A percentile compares a stretch with the other conserved stretches of the same genome.
phyloP scores from a whole-genome alignment of 306 rosid genomes.

The Prinsepia uniflora region DNA sequence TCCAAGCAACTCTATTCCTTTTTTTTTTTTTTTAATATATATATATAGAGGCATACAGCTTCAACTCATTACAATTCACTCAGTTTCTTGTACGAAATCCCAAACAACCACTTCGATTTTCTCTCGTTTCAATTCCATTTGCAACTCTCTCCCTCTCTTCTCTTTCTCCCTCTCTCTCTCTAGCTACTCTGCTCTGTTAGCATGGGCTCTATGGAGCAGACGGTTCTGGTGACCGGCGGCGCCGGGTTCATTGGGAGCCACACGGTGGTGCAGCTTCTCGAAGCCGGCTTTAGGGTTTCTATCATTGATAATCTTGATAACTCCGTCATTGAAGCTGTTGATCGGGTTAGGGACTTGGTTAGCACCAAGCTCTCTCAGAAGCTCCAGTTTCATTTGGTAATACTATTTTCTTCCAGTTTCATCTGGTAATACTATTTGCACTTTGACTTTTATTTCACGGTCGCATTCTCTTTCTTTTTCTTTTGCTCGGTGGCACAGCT shows the following conservation, averaged over 20 bases:
- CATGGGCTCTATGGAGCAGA: constrained; percentile 51
- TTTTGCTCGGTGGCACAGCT: background rate
- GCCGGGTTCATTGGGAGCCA: constrained; percentile 90
- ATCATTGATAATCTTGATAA: constrained; percentile 76
- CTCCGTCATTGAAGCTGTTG: constrained; percentile 61
- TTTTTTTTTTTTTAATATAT: too few relatives aligned
- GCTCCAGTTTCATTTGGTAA: constrained; percentile 62
- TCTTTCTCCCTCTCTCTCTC: background rate
- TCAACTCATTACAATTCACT: background rate
- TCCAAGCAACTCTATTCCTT: background rate
- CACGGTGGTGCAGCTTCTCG: constrained; percentile 84
- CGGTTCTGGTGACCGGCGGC: constrained; percentile 78
- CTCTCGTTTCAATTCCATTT: background rate
- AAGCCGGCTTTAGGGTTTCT: constrained; percentile 52
- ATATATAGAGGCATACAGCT: background rate
- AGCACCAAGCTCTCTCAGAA: constrained; percentile 70
- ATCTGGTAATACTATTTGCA: constrained; percentile 30
- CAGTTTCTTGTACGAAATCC: constrained; percentile 3
- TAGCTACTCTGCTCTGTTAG: background rate
- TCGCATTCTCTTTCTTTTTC: background rate
- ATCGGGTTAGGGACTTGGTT: constrained; percentile 62
- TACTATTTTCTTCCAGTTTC: constrained; percentile 40
- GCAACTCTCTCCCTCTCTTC: background rate
- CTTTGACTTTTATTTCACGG: background rate
- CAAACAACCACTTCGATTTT: background rate